Conservation (phyloP, 345 rosid species). For the Anacardium occidentale region DNA sequence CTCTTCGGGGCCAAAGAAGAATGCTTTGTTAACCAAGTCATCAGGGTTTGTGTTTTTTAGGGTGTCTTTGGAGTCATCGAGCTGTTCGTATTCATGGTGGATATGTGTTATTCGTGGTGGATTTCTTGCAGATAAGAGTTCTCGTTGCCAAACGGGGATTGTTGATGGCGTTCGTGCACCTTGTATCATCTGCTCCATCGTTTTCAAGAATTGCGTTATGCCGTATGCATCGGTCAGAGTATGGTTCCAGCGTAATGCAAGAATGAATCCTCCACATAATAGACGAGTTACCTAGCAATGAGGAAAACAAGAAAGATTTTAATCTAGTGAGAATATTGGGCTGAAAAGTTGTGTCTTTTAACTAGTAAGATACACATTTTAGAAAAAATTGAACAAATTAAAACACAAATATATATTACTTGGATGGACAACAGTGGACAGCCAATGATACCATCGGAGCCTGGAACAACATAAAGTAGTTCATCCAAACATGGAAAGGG, state of each 20-base stretch:
- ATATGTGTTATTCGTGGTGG: conserved; percentile 5
- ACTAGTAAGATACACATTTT: no score
- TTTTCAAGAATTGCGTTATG: neutral
- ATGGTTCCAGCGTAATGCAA: conserved; percentile 10
- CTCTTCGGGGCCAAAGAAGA: conserved; percentile 16
- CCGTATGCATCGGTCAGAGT: conserved; percentile 6
- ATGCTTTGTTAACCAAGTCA: neutral
- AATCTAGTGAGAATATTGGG: no score
- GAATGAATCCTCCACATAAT: conserved; percentile 16
- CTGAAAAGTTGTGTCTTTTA: no score
- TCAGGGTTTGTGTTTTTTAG: neutral
- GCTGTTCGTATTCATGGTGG: conserved; percentile 7
- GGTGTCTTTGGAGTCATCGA: neutral
- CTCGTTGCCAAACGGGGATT: conserved; percentile 8
- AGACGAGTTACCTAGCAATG: conserved; percentile 8
- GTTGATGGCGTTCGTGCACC: neutral
- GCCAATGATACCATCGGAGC: conserved; percentile 3
- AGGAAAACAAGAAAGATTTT: neutral
- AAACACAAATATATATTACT: no score
- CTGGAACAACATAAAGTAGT: conserved; percentile 5
- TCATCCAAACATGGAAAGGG: neutral
- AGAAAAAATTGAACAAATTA: no score
- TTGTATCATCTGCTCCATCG: neutral
- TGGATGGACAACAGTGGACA: conserved; percentile 6
- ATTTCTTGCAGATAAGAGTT: conserved; percentile 1